Evolutionary conservation across 2,329 filamentous ascomycete genomes (phyloP).

Genomic region (Botrytis porri): DNA sequence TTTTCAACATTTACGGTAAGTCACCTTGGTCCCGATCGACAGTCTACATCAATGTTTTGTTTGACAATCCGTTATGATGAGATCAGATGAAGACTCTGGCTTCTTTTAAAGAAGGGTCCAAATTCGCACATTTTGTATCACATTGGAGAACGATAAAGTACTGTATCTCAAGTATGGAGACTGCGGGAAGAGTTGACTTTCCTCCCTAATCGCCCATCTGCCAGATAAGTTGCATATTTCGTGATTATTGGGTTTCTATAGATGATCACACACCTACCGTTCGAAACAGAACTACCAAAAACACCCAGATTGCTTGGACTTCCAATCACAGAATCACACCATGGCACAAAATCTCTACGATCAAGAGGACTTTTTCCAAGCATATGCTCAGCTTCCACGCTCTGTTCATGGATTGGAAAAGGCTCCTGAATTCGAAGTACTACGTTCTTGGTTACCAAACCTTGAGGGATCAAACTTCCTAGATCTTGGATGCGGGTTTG

Average conservation of each 20-base stretch:
- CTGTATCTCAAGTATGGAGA: background rate
- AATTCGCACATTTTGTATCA: background rate
- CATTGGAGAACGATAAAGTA: background rate
- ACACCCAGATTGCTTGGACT: background rate
- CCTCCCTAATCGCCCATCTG: background rate
- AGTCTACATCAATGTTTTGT: background rate
- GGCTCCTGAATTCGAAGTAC: background rate
- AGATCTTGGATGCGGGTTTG: background rate
- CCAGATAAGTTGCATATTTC: background rate
- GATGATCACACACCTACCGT: background rate
- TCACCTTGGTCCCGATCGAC: background rate
- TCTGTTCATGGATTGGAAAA: background rate
- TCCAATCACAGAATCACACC: background rate
- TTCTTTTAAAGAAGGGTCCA: too few relatives aligned
- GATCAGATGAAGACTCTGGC: background rate
- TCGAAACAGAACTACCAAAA: background rate
- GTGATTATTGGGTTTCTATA: background rate
- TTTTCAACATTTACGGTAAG: background rate
- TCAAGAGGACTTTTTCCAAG: background rate
- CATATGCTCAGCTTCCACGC: background rate
- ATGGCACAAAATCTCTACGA: constrained; percentile 8
- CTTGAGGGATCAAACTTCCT: background rate
- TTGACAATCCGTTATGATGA: background rate
- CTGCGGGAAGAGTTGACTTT: background rate
- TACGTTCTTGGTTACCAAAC: background rate